A percentile compares a stretch with the other conserved stretches of the same genome.
phyloP scores from a whole-genome alignment of 1,139 yeast genomes.

The Diutina ranongensis region DNA sequence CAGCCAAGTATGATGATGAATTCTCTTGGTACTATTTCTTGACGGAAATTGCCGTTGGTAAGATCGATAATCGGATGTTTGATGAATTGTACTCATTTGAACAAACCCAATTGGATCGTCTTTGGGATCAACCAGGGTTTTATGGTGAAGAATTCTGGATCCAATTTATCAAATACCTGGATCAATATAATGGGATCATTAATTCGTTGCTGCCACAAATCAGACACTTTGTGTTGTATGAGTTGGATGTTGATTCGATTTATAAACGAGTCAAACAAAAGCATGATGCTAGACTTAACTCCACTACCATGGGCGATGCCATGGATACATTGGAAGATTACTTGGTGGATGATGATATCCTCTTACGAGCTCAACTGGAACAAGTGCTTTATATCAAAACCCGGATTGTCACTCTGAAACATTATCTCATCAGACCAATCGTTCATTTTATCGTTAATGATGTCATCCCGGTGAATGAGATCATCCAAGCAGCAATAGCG shows the following conservation, averaged over 20 bases:
- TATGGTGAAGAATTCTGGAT: slow-evolving; percentile 18
- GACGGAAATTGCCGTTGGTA: slow-evolving; percentile 38
- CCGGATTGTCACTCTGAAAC: slow-evolving; percentile 23
- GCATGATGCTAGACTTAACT: slow-evolving; percentile 12
- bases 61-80: slow-evolving; percentile 32
- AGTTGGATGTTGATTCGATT: slow-evolving; percentile 23
- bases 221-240: slow-evolving; percentile 24
- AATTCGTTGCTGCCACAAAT: slow-evolving; percentile 26
- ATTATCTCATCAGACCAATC: slow-evolving; percentile 25
- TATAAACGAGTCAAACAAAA: slow-evolving; percentile 20
- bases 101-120: slow-evolving; percentile 8
- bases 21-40: slow-evolving; percentile 37
- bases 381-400: slow-evolving; percentile 30
- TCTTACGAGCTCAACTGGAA: slow-evolving; percentile 24
- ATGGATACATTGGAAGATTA: slow-evolving; percentile 22
- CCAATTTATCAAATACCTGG: slow-evolving; percentile 23
- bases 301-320: slow-evolving; percentile 10
- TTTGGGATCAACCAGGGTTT: slow-evolving; percentile 22
- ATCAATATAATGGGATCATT: slow-evolving; percentile 31
- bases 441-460: slow-evolving; percentile 25
- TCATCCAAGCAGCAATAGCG: slow-evolving; percentile 17
- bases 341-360: slow-evolving; percentile 23
- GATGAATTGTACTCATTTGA: slow-evolving; percentile 25
- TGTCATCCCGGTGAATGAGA: slow-evolving; percentile 16
- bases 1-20: slow-evolving; percentile 24